Conservation (phyloP, 148 eudicot genomes). For the Talinum fruticosum region DNA sequence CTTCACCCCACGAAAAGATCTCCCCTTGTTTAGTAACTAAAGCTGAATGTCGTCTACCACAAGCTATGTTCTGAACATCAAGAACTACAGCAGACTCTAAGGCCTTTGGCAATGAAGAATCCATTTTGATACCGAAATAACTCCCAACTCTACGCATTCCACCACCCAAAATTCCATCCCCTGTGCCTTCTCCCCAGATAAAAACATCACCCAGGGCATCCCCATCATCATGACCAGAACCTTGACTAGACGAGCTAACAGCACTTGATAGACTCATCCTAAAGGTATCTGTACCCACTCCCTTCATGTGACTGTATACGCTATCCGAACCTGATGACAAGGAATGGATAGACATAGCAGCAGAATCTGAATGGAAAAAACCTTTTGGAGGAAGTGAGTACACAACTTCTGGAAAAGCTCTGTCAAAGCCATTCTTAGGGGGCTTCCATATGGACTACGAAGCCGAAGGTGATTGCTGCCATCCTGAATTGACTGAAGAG, state of each 20-base stretch:
- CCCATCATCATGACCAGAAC: constrained; percentile 97
- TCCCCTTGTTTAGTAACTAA: constrained; percentile 96
- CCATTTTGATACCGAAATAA: constrained; percentile 52
- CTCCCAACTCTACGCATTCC: constrained; percentile 63
- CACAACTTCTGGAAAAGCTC: constrained; percentile 71
- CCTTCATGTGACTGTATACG: constrained; percentile 72
- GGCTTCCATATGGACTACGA: constrained; percentile 81
- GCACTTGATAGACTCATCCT: constrained; percentile 96
- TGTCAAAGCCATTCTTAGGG: constrained; percentile 83
- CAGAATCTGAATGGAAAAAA: constrained; percentile 66
- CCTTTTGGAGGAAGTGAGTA: constrained; percentile 70
- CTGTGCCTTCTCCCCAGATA: constrained; percentile 94
- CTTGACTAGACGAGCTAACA: constrained; percentile 97
- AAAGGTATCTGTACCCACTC: constrained; percentile 70
- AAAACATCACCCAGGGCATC: constrained; percentile 95
- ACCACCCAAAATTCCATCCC: constrained; percentile 85
- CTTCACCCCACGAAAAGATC: constrained; percentile 98
- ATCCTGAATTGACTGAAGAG: constrained; percentile 53
- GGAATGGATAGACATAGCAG: constrained; percentile 72
- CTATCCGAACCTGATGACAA: constrained; percentile 88
- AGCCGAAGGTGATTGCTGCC: constrained; percentile 67
- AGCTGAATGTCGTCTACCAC: constrained; percentile 91
- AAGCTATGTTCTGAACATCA: constrained; percentile 96
- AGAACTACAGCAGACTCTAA: constrained; percentile 94
- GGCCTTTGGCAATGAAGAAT: constrained; percentile 85